A percentile compares a stretch with the other conserved stretches of the same genome.
phyloP scores from a whole-genome alignment of 1,139 yeast genomes.

The Taphrina wiesneri region DNA sequence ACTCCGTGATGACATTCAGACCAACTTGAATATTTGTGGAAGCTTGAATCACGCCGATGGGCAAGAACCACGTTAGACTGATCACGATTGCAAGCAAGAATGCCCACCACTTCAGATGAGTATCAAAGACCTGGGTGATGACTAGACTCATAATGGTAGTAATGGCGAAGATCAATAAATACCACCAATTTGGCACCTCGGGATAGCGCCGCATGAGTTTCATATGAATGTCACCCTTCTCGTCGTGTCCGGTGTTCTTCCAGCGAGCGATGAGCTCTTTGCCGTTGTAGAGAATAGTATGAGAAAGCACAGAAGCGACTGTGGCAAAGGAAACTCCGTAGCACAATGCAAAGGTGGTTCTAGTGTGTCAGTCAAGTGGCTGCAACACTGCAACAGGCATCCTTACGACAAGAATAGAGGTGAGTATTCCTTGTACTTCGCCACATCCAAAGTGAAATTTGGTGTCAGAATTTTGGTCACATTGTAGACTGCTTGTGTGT shows the following conservation, averaged over 20 bases:
- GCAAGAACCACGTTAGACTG: slow-evolving; percentile 37
- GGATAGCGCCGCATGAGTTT: slow-evolving; percentile 61
- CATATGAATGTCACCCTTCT: slow-evolving; percentile 61
- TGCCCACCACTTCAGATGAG: slow-evolving; percentile 43
- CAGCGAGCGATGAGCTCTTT: slow-evolving; percentile 54
- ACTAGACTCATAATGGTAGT: slow-evolving; percentile 56
- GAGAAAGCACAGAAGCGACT: slow-evolving; percentile 56
- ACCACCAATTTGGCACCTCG: slow-evolving; percentile 64
- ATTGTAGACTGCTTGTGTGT: slow-evolving; percentile 52
- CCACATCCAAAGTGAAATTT: slow-evolving; percentile 51
- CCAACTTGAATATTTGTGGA: slow-evolving; percentile 52
- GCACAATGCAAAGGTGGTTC: slow-evolving; percentile 60
- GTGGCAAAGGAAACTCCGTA: slow-evolving; percentile 66
- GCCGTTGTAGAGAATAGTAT: slow-evolving; percentile 60
- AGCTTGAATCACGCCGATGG: slow-evolving; percentile 38
- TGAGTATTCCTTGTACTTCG: slow-evolving; percentile 57
- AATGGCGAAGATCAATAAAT: slow-evolving; percentile 51
- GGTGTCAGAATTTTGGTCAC: slow-evolving; percentile 52
- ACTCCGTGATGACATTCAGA: slow-evolving; percentile 61
- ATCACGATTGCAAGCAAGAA: slow-evolving; percentile 54
- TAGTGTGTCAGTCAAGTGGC: neutral
- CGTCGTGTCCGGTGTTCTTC: slow-evolving; percentile 49
- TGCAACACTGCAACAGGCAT: slow-evolving; percentile 48
- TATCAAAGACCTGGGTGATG: slow-evolving; percentile 53
- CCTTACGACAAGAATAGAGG: slow-evolving; percentile 57